Evolutionary conservation across 139 green algal genomes (phyloP).

Genomic region (Micractinium conductrix): DNA sequence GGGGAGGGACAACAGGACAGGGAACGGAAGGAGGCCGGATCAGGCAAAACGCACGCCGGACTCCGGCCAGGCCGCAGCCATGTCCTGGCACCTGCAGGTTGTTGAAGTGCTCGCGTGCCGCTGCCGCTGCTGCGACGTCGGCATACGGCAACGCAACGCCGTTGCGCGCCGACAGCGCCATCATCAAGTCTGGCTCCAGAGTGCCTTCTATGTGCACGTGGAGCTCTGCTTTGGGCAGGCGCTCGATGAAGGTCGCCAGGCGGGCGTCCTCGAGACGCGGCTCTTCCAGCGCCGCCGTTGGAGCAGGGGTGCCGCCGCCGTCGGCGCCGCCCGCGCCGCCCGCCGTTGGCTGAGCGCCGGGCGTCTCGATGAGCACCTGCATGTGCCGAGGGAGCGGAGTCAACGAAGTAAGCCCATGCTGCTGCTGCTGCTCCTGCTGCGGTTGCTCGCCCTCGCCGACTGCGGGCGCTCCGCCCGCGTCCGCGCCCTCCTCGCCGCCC

Average conservation of each 20-base stretch:
- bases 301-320: neutral
- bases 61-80: no score
- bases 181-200: conserved; percentile 62
- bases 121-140: neutral
- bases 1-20: no score
- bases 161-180: conserved; percentile 55
- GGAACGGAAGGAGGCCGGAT: no score
- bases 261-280: neutral
- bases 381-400: no score
- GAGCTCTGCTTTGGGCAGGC: conserved; percentile 60
- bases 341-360: no score
- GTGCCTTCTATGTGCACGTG: conserved; percentile 64
- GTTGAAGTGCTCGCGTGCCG: neutral
- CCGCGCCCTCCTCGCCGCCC: neutral
- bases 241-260: conserved; percentile 34
- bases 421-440: neutral
- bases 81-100: neutral
- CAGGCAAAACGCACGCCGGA: no score
- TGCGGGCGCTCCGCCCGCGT: neutral
- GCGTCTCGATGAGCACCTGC: no score
- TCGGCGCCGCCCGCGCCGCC: no score
- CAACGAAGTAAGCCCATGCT: no score
- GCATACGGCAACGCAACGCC: conserved; percentile 43
- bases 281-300: neutral
- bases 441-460: neutral